Percentiles rank a stretch among this genome's conserved stretches.
These are phyloP conservation scores for Lactarius vividus DNA, from an alignment of 768 basidiomycete genomes.

Conservation along the genomic window DNA sequence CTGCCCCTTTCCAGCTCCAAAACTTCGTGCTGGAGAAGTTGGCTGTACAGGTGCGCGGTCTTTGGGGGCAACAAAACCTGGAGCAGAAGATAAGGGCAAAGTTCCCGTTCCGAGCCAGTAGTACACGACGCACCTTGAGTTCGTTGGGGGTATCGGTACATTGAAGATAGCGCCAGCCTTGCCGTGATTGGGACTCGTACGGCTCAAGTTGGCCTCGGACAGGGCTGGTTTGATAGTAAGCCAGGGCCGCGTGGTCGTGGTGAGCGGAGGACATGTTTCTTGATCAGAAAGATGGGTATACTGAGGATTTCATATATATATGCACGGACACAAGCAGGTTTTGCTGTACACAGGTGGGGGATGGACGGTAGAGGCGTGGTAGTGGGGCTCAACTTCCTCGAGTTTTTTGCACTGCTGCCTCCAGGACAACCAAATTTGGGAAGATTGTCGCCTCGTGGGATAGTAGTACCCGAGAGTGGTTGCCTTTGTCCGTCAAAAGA, in stretches of 20 bases:
- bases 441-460: constrained; percentile 11
- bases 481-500: neutral
- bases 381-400: neutral
- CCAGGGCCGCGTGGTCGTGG: constrained; percentile 33
- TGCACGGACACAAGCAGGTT: neutral
- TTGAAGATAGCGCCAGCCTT: constrained; percentile 72
- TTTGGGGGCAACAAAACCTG: constrained; percentile 69
- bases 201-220: constrained; percentile 75
- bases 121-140: constrained; percentile 51
- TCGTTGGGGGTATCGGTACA: constrained; percentile 75
- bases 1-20: constrained; percentile 58
- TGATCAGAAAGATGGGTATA: neutral
- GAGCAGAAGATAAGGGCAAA: constrained; percentile 22
- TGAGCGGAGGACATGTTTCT: constrained; percentile 23
- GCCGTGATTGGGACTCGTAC: constrained; percentile 47
- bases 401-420: neutral
- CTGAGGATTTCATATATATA: constrained; percentile 3
- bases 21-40: constrained; percentile 60
- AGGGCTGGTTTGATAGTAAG: constrained; percentile 61
- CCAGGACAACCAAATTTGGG: constrained; percentile 9
- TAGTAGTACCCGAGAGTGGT: neutral
- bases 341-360: constrained; percentile 1
- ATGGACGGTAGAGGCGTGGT: neutral
- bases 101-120: neutral
- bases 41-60: constrained; percentile 62